A percentile compares a stretch with the other conserved stretches of the same genome.
These are phyloP conservation scores for Aspergillus ochraceoroseus DNA, from an alignment of 2,329 filamentous ascomycete species.

Conservation along the genomic window DNA sequence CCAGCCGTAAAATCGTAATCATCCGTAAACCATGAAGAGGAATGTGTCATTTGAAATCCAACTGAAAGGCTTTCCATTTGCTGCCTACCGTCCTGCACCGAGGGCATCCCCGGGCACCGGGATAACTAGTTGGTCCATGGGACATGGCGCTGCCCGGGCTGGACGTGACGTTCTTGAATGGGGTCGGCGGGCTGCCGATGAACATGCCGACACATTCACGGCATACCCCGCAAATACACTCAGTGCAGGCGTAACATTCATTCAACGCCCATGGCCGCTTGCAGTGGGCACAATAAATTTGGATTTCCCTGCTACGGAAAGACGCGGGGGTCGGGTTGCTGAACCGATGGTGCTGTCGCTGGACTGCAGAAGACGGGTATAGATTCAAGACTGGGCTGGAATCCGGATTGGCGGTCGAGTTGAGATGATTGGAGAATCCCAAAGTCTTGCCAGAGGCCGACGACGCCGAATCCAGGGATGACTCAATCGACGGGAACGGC, in stretches of 20 bases:
- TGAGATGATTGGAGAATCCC: constrained; percentile 57
- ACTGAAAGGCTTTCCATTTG: constrained; percentile 48
- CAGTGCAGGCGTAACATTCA: constrained; percentile 88
- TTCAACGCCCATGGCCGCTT: constrained; percentile 69
- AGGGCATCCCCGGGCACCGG: constrained; percentile 42
- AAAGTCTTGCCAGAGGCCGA: constrained; percentile 59
- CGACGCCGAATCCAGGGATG: constrained; percentile 55
- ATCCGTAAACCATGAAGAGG: constrained; percentile 28
- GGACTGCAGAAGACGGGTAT: constrained; percentile 33
- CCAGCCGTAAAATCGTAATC: constrained; percentile 29
- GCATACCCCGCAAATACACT: constrained; percentile 92
- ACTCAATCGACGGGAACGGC: constrained; percentile 88
- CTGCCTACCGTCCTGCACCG: constrained; percentile 44
- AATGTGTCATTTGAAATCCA: constrained; percentile 46
- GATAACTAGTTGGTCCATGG: constrained; percentile 36
- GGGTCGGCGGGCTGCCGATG: constrained; percentile 40
- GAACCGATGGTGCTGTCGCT: constrained; percentile 40
- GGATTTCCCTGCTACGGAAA: constrained; percentile 52
- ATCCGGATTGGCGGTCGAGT: constrained; percentile 66
- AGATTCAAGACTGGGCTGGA: constrained; percentile 53
- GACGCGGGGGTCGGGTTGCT: constrained; percentile 52
- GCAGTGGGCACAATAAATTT: constrained; percentile 91
- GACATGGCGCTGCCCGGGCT: constrained; percentile 30
- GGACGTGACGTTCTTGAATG: constrained; percentile 36
- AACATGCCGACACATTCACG: constrained; percentile 66